Evolutionary conservation across 1,139 yeast genomes (phyloP).

Genomic region (Hyphopichia buzzinii): DNA sequence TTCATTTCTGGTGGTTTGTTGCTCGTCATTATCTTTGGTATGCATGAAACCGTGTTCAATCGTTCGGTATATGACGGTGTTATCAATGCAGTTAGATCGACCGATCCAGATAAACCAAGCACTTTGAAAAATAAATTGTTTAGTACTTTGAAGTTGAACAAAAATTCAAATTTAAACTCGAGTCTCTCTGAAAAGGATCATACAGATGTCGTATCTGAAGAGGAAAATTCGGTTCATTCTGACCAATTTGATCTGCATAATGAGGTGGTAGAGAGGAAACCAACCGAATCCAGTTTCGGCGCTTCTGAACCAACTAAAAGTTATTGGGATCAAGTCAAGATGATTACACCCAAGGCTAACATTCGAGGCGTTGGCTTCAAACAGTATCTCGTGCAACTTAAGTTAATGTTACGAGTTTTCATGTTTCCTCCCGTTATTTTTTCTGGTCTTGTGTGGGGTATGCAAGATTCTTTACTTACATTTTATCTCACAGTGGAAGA

Average conservation of each 20-base stretch:
- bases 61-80: constrained; percentile 12
- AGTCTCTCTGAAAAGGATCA: too few species aligned
- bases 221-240: too few species aligned
- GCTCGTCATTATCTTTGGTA: constrained; percentile 16
- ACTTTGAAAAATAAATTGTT: neutral
- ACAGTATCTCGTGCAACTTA: constrained; percentile 26
- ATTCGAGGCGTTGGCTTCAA: constrained; percentile 20
- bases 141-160: neutral
- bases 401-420: constrained; percentile 27
- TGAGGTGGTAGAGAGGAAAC: too few species aligned
- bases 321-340: constrained; percentile 20
- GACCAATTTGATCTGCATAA: too few species aligned
- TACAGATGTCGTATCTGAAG: too few species aligned
- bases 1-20: constrained; percentile 20
- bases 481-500: constrained; percentile 41
- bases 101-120: constrained; percentile 2
- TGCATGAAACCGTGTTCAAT: constrained; percentile 27
- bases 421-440: constrained; percentile 35
- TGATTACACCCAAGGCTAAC: constrained; percentile 24
- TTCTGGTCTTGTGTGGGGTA: constrained; percentile 38
- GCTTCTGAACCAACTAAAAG: constrained; percentile 18
- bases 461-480: constrained; percentile 37
- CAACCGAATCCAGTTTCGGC: neutral
- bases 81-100: constrained; percentile 4
- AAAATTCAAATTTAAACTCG: neutral